Base-by-base conservation (phyloP, 1,284 basidiomycete species). In the Boletus albobrunnescens region DNA sequence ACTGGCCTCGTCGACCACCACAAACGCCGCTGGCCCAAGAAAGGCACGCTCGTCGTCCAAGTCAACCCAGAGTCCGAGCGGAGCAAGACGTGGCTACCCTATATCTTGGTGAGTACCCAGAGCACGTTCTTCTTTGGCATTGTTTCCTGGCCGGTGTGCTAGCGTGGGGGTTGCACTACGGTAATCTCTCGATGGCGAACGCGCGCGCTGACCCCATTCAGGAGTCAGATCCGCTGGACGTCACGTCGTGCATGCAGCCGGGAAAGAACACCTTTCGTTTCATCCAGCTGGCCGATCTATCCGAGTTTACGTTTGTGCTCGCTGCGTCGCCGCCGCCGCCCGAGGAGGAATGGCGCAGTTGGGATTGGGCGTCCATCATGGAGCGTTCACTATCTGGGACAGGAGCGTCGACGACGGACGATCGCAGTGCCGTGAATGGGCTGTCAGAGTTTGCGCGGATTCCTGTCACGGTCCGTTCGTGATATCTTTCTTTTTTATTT, bases 181-280 rank as follows among this genome's bases (percentile, higher is more conserved):
- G n/a, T n/a, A n/a, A n/a, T n/a, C n/a, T n/a, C n/a, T n/a, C 10
- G 20, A 23, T 3, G 22, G 22, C 49, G 38, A 31, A 17, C 32
- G 19, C 23, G 24, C 27, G 17, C 13, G 26, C 30, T 37, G 16
- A 53, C 26, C 4, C n/a, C n/a, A n/a, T n/a, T 22, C 23, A 64
- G 63, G 56, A 48, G 8, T 52, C 50, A 4, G 53, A 46, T 12
- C 54, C 59, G 10, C 31, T 64, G 14, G 61, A 67, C 44, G 60
- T 67, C 41, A 60, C 65, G 16, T 37, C 60, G 3, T 61, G 43
- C 13, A 28, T 65, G 3, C 49, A n/a, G 12, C 64, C 60, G 1
- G 63, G 65, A 9, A 63, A 46, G 36, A 64, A 67, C 47, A 51
- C 52, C 0, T 56, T 64, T 23, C 60, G 65, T 16, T 63, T 65